These are phyloP conservation scores for Pichia sp. DNA, from an alignment of 1,139 yeast genomes.

Conservation along the genomic window DNA sequence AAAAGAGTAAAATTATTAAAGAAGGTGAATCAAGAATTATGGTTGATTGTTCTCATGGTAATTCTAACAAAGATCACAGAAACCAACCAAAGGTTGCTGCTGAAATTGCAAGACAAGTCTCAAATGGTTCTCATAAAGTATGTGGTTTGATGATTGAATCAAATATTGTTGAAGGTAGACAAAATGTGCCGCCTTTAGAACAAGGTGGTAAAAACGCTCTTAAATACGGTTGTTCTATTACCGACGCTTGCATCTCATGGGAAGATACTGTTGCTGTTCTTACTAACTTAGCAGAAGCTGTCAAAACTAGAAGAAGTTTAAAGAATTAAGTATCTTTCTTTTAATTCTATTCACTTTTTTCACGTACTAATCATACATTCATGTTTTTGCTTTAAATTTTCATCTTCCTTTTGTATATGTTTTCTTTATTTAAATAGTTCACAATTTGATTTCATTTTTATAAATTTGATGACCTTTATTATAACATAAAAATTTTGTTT, in stretches of 20 bases:
- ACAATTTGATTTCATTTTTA: background rate
- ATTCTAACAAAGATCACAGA: slow-evolving; percentile 80
- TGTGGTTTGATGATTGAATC: slow-evolving; percentile 98
- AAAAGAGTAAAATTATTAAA: slow-evolving; percentile 47
- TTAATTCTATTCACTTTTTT: background rate
- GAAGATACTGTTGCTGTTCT: slow-evolving; percentile 73
- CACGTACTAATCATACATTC: no score
- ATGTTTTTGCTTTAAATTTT: background rate
- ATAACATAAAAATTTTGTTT: no score
- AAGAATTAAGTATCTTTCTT: background rate
- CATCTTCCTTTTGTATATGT: background rate
- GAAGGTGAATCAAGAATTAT: slow-evolving; percentile 64
- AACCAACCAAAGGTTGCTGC: slow-evolving; percentile 94
- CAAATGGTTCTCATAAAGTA: slow-evolving; percentile 66
- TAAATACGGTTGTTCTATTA: slow-evolving; percentile 88
- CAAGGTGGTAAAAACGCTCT: slow-evolving; percentile 67
- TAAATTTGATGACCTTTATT: no score
- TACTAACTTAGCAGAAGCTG: slow-evolving; percentile 67
- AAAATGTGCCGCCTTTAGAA: slow-evolving; percentile 64
- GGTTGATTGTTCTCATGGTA: slow-evolving; percentile 98
- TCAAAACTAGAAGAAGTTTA: slow-evolving; percentile 58
- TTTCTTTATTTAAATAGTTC: background rate
- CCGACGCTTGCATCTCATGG: slow-evolving; percentile 95
- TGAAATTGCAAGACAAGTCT: slow-evolving; percentile 68
- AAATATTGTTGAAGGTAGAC: slow-evolving; percentile 86